Percentiles rank a stretch among this genome's conserved stretches.
Conservation (phyloP, 202 grass and related monocot species). For the Digitaria exilis region DNA sequence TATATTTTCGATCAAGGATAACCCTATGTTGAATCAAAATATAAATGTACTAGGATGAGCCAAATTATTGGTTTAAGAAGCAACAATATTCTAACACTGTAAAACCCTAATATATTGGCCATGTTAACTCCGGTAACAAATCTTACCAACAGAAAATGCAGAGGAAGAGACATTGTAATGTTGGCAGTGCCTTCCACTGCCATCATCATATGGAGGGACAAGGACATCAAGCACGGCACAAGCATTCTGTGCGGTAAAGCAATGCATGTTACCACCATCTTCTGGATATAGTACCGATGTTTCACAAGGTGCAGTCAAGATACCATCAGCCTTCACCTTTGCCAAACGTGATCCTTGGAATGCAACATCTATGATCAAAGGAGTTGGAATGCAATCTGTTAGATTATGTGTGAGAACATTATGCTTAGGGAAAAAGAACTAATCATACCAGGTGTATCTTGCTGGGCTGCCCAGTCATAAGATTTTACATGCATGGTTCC, state of each 20-base stretch:
- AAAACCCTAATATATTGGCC: neutral
- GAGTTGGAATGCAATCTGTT: neutral
- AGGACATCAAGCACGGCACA: constrained; percentile 80
- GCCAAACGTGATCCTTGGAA: constrained; percentile 55
- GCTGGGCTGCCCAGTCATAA: constrained; percentile 61
- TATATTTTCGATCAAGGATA: constrained; percentile 1
- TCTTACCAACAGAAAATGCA: constrained; percentile 43
- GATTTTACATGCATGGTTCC: constrained; percentile 75
- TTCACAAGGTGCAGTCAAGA: constrained; percentile 56
- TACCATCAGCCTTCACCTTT: constrained; percentile 64
- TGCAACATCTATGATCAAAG: constrained; percentile 15
- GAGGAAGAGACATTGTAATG: constrained; percentile 54
- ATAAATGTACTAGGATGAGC: neutral
- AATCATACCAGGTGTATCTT: constrained; percentile 1
- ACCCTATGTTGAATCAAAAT: neutral
- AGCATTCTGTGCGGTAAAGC: constrained; percentile 65
- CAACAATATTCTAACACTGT: neutral
- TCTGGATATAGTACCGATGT: constrained; percentile 66
- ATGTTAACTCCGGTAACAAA: neutral
- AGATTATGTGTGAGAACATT: neutral
- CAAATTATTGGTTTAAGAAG: neutral
- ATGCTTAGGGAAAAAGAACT: neutral
- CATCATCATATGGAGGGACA: constrained; percentile 65
- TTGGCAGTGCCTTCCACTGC: constrained; percentile 64
- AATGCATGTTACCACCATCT: constrained; percentile 78